Percentiles rank a stretch among this genome's conserved stretches.
Evolutionary conservation across 164 flowering plant species (phyloP).

Genomic region (Brasenia schreberi): DNA sequence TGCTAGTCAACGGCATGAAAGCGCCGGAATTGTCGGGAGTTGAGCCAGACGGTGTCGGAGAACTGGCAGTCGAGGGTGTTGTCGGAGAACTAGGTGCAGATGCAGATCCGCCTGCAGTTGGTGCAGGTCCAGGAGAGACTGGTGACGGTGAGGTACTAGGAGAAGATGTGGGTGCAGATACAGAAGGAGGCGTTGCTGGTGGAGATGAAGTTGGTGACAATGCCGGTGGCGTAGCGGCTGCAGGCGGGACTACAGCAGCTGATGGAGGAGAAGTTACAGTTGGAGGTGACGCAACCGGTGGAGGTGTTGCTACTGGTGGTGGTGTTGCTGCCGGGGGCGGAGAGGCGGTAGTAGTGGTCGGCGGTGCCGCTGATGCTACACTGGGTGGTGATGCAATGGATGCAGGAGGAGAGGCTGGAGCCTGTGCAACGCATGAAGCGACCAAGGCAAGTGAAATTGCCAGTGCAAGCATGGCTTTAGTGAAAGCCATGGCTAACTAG

Average conservation of each 20-base stretch:
- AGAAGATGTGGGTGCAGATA: not conserved
- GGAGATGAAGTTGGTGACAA: not conserved
- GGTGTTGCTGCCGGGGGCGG: not conserved
- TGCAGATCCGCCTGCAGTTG: not conserved
- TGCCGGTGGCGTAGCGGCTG: not conserved
- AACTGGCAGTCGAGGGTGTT: not conserved
- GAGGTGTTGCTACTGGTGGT: not conserved
- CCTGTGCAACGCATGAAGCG: conserved; percentile 14
- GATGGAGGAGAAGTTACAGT: conserved; percentile 1
- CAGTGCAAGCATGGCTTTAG: conserved; percentile 20
- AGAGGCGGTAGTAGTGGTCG: not conserved
- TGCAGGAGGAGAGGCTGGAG: conserved; percentile 7
- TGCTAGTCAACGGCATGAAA: conserved; percentile 17
- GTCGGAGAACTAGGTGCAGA: not conserved
- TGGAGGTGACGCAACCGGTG: not conserved
- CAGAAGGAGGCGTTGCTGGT: not conserved
- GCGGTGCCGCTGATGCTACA: not conserved
- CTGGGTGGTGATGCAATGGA: conserved; percentile 3
- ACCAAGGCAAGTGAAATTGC: conserved; percentile 11
- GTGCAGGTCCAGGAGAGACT: not conserved
- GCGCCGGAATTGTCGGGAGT: conserved; percentile 6
- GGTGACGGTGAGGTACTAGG: not conserved
- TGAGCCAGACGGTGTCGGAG: not conserved
- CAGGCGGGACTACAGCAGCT: conserved; percentile 3
- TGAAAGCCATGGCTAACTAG: conserved; percentile 22